phyloP scores from a whole-genome alignment of 2,329 filamentous ascomycete genomes.

The Clathrospora elynae region DNA sequence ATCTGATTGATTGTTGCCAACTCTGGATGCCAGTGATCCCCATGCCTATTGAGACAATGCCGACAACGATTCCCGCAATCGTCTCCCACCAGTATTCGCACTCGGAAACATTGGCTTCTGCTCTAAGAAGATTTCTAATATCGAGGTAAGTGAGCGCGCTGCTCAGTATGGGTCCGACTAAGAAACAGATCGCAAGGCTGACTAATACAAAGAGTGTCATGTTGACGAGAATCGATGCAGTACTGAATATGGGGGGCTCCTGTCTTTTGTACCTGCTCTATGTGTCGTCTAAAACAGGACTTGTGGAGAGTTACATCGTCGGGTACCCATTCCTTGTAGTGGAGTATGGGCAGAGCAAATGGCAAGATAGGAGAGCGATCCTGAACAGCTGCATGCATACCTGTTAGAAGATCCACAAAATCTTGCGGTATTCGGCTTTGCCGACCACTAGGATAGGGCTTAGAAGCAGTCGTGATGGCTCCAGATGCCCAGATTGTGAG shows the following conservation, averaged over 20 bases:
- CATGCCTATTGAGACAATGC: neutral
- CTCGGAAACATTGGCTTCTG: constrained; percentile 1
- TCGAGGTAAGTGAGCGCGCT: constrained; percentile 9
- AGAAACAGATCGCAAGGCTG: constrained; percentile 10
- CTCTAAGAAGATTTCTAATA: constrained; percentile 7
- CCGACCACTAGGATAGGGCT: constrained; percentile 1
- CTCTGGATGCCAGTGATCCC: constrained; percentile 1
- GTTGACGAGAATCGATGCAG: constrained; percentile 4
- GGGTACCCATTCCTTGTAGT: neutral
- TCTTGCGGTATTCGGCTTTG: constrained; percentile 1
- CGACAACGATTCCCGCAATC: constrained; percentile 3
- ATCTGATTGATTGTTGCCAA: too few species aligned
- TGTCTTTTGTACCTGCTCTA: constrained; percentile 7
- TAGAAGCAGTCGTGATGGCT: constrained; percentile 4
- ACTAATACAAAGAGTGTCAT: constrained; percentile 9
- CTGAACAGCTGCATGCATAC: constrained; percentile 1
- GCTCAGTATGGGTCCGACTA: constrained; percentile 5
- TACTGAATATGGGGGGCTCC: constrained; percentile 10
- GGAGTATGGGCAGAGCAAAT: constrained; percentile 2
- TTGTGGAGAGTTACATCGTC: neutral
- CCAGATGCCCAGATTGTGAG: constrained; percentile 5
- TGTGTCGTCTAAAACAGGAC: neutral
- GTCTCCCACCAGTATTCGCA: constrained; percentile 7
- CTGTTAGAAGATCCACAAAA: constrained; percentile 1
- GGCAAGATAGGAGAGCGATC: neutral